A percentile compares a stretch with the other conserved stretches of the same genome.
Evolutionary conservation across 306 rosid genomes (phyloP).

Genomic region (Hippophae rhamnoides): DNA sequence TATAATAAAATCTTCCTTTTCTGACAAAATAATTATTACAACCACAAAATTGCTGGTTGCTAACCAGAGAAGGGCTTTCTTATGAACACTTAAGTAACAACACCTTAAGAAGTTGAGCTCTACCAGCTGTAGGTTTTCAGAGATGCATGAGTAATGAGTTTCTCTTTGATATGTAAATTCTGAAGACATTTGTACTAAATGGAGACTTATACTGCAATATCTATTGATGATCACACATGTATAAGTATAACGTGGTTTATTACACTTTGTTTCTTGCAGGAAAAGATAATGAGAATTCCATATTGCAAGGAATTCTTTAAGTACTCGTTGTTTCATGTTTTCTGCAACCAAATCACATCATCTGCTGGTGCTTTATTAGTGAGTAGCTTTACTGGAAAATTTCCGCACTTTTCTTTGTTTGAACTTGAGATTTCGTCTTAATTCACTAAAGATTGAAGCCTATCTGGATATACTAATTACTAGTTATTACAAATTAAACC

Average conservation of each 20-base stretch:
- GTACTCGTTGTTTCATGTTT: constrained; percentile 76
- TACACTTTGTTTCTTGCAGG: constrained; percentile 41
- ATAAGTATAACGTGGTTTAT: neutral
- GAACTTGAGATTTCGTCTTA: neutral
- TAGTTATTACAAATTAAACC: too few species aligned
- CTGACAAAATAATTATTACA: too few species aligned
- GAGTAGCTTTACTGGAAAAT: constrained; percentile 8
- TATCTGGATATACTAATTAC: neutral
- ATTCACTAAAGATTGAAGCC: neutral
- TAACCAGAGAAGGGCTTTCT: too few species aligned
- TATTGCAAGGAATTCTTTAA: constrained; percentile 77
- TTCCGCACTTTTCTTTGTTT: neutral
- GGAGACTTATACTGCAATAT: too few species aligned
- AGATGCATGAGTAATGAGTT: neutral
- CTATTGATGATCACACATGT: neutral
- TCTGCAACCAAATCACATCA: constrained; percentile 87
- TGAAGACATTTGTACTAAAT: neutral
- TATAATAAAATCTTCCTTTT: too few species aligned
- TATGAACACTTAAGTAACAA: too few species aligned
- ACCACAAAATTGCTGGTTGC: too few species aligned
- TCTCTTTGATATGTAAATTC: constrained; percentile 1
- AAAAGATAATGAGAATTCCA: constrained; percentile 94
- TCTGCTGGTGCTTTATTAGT: constrained; percentile 80
- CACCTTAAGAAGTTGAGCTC: too few species aligned
- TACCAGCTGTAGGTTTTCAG: too few species aligned